Base-by-base conservation (phyloP, 176 grass and related monocot species). In the Avena atlantica region DNA sequence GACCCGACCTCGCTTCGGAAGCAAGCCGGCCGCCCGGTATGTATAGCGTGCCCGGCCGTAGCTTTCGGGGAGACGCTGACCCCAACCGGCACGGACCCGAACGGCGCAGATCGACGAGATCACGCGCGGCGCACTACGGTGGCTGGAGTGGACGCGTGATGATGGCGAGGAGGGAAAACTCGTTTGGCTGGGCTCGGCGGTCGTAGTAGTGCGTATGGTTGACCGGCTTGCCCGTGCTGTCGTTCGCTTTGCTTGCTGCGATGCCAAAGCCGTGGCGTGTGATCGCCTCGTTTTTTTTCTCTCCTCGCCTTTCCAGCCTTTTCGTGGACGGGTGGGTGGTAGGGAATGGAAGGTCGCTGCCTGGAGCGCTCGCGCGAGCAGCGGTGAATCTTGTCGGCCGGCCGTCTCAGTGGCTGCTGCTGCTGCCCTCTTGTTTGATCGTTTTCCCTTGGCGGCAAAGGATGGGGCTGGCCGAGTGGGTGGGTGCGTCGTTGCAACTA, bases 381-480 rank as follows among this genome's bases (percentile, higher is more conserved):
- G 42, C 73, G 70, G 48, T 47, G 78, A 76, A 23, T 1, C 69
- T 47, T 76, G 78, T 90, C 79, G 61, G 64, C n/a, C 19, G 71
- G 14, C 16, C 27, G 9, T 42, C 40, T 29, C 2, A 6, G 48
- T 85, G 83, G 42, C 36, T 19, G 57, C 37, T 51, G 9, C 55
- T 13, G 55, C 64, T 42, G 40, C 40, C 20, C 36, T 57, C 60
- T 63, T 7, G 67, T 5, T 69, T 3, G 12, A 76, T 76, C 73
- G 70, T 82, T 82, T 44, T 82, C 8, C 25, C 89, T 87, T 87
- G 47, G 89, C 89, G 75, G 68, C 68, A 2, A 87, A 91, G 89
- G 58, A 42, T 72, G 40, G 76, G 76, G 55, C 12, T 16, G 0
- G 16, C 0, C 6, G 40, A 34, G 62, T 37, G 60, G n/a, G 73